phyloP scores from a whole-genome alignment of 345 rosid genomes.

The Lepidium aucheri region DNA sequence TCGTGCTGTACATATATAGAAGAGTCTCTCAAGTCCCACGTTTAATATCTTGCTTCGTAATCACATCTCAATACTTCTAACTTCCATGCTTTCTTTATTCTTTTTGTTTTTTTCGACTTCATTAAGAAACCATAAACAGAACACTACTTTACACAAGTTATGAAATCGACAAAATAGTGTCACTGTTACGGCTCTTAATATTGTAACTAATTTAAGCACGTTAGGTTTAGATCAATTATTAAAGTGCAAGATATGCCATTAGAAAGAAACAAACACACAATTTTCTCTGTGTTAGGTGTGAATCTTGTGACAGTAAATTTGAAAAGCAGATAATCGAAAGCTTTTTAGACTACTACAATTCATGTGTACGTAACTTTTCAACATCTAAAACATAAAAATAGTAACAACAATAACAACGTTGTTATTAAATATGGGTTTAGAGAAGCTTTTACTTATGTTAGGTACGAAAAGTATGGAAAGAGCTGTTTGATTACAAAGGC shows the following conservation, averaged over 20 bases:
- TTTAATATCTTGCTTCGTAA: no score
- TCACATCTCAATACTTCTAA: no score
- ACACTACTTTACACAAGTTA: not conserved
- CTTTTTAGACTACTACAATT: not conserved
- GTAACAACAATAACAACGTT: not conserved
- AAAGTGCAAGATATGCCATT: not conserved
- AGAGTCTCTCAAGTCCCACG: not conserved
- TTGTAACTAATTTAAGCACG: not conserved
- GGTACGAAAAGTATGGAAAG: not conserved
- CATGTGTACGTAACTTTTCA: constrained; percentile 2
- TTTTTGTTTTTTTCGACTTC: not conserved
- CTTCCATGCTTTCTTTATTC: not conserved
- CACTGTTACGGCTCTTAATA: constrained; percentile 6
- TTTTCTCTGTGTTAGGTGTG: constrained; percentile 17
- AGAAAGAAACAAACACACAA: not conserved
- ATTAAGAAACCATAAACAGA: not conserved
- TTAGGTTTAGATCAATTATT: not conserved
- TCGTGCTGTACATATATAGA: not conserved
- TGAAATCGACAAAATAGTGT: not conserved
- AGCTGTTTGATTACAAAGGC: not conserved
- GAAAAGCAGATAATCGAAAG: not conserved
- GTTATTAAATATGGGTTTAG: not conserved
- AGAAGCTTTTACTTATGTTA: not conserved
- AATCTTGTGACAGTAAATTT: constrained; percentile 5
- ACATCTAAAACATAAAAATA: not conserved